Percentiles rank a stretch among this genome's conserved stretches.
These are phyloP conservation scores for Colletotrichum trifolii DNA, from an alignment of 2,329 filamentous ascomycete species.

Conservation along the genomic window DNA sequence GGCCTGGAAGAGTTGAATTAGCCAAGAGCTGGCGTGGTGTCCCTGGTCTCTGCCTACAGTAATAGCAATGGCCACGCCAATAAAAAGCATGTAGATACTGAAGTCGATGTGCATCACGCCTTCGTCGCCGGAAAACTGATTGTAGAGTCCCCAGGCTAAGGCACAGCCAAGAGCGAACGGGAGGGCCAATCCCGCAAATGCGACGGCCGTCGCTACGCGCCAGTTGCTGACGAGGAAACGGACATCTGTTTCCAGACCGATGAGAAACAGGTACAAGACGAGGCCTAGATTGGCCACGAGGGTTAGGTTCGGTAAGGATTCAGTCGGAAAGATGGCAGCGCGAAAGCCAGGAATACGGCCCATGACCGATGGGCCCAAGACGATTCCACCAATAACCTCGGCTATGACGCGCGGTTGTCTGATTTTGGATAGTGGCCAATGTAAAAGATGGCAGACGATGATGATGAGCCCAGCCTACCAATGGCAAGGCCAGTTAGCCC, in stretches of 20 bases:
- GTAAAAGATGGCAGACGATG: constrained; percentile 59
- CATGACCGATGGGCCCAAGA: constrained; percentile 89
- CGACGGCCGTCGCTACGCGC: constrained; percentile 81
- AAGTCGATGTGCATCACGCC: constrained; percentile 57
- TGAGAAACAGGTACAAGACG: constrained; percentile 86
- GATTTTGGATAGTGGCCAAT: constrained; percentile 80
- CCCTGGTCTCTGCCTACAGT: constrained; percentile 55
- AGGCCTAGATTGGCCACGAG: constrained; percentile 87
- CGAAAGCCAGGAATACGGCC: constrained; percentile 85
- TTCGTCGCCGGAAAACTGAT: constrained; percentile 70
- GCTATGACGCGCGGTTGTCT: constrained; percentile 86
- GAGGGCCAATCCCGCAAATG: constrained; percentile 80
- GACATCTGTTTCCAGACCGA: constrained; percentile 88
- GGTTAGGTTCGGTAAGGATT: constrained; percentile 79
- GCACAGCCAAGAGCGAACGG: constrained; percentile 85
- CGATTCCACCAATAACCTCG: constrained; percentile 83
- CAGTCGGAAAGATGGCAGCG: constrained; percentile 78
- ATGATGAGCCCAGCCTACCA: constrained; percentile 51
- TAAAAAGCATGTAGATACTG: constrained; percentile 74
- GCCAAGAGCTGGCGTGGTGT: neutral
- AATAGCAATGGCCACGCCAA: constrained; percentile 93
- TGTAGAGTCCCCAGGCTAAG: constrained; percentile 83
- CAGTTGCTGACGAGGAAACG: constrained; percentile 83
- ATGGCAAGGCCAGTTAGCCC: no score
- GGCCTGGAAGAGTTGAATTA: constrained; percentile 39